These are phyloP conservation scores for Drechslerella stenobrocha DNA, from an alignment of 2,329 filamentous ascomycete species.

Conservation along the genomic window DNA sequence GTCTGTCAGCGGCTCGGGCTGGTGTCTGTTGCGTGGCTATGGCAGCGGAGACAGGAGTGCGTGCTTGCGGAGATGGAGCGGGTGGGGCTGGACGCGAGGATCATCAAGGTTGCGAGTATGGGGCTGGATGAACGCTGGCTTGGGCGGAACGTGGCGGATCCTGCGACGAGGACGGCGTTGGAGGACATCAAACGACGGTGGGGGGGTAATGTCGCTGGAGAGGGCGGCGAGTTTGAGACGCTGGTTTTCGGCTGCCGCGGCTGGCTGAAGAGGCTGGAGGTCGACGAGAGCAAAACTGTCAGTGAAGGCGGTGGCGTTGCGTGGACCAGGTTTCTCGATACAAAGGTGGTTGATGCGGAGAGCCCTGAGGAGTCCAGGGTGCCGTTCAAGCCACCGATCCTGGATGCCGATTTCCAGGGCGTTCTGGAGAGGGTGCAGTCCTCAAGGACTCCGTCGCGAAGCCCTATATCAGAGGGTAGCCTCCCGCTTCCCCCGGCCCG, in stretches of 20 bases:
- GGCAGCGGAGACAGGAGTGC: constrained; percentile 65
- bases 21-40: constrained; percentile 80
- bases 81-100: constrained; percentile 78
- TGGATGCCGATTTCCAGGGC: constrained; percentile 66
- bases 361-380: constrained; percentile 49
- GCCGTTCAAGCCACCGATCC: constrained; percentile 62
- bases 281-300: constrained; percentile 63
- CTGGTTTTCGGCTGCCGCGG: constrained; percentile 78
- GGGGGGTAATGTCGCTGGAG: constrained; percentile 70
- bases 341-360: constrained; percentile 53
- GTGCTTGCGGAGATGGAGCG: constrained; percentile 80
- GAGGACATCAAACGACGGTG: constrained; percentile 58
- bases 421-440: constrained; percentile 5
- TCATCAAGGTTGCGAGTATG: constrained; percentile 92
- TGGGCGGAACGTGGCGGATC: constrained; percentile 75
- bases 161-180: constrained; percentile 58
- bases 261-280: constrained; percentile 66
- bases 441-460: background rate
- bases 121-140: constrained; percentile 79
- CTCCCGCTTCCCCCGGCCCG: background rate
- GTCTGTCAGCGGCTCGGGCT: constrained; percentile 83
- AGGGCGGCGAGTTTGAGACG: constrained; percentile 96
- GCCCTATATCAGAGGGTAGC: background rate
- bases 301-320: constrained; percentile 66
- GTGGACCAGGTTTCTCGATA: constrained; percentile 64